A percentile compares a stretch with the other conserved stretches of the same genome.
These are phyloP conservation scores for Zelonia costaricensis DNA, from an alignment of 208 protist genomes.

Conservation along the genomic window DNA sequence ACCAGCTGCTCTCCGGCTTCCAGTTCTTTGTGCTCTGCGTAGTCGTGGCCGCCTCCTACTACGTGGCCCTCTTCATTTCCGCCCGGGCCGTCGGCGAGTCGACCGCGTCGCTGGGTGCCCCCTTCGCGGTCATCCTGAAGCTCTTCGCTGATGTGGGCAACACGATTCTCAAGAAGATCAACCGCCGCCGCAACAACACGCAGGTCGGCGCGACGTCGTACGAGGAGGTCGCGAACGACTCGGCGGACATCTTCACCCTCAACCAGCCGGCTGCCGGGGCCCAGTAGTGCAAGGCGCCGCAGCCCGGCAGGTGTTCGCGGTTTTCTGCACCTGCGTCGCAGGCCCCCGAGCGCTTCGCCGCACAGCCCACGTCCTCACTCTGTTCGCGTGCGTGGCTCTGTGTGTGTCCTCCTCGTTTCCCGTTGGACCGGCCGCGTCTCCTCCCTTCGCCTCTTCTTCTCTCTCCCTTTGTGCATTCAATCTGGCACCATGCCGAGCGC, in stretches of 20 bases:
- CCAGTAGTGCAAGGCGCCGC: too few species aligned
- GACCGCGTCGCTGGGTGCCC: constrained; percentile 36
- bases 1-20: constrained; percentile 45
- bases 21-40: constrained; percentile 59
- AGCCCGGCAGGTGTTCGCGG: too few species aligned
- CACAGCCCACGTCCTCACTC: too few species aligned
- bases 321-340: too few species aligned
- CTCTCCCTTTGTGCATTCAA: too few species aligned
- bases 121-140: constrained; percentile 22
- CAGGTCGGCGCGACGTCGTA: constrained; percentile 20
- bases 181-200: constrained; percentile 28
- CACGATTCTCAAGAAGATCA: constrained; percentile 24
- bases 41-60: constrained; percentile 49
- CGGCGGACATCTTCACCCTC: constrained; percentile 18
- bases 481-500: too few species aligned
- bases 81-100: constrained; percentile 57
- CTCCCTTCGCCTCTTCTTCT: background rate
- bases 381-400: too few species aligned
- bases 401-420: too few species aligned
- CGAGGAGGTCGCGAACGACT: constrained; percentile 18
- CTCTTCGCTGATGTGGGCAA: constrained; percentile 25
- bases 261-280: constrained; percentile 24
- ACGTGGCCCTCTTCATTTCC: constrained; percentile 50
- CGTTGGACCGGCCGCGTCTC: too few species aligned
- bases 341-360: too few species aligned